Evolutionary conservation across 2,329 filamentous ascomycete species (phyloP), one percentile per base, ranked within the genome.

Genomic region (Elsinoe fawcettii): DNA sequence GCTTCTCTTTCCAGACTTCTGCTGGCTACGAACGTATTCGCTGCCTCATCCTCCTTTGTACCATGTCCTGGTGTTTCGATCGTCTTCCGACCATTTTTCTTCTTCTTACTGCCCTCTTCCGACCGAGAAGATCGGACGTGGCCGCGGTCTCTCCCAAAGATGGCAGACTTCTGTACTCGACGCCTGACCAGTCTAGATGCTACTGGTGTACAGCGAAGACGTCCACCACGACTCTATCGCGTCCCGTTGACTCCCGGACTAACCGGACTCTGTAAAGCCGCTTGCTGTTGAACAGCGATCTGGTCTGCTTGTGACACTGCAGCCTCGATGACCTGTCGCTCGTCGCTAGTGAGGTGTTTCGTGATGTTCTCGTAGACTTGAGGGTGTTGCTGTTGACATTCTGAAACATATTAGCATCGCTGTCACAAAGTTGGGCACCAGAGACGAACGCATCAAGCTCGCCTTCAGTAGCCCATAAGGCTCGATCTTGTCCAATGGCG

Each of bases 401-500:
- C 90, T 95, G 69, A 51, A 55, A 62, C 60, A 18, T 65, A 66
- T 71, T 59, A 73, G 70, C 59, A 60, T 49, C 9, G n/a, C 9
- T 55, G 5, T 7, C 7, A 5, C 27, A 30, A 30, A 30, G 27
- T 30, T 30, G 27, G 27, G 5, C 5, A 30, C 5, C 9, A n/a
- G 36, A 11, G 22, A 83, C 88, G 72, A 83, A 96, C 91, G 87
- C 68, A 92, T 73, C 63, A 97, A 77, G 16, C 88, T 85, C 60
- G 81, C 79, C 70, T 90, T 87, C 80, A 99, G 96, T 61, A 96
- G 77, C 69, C 85, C 82, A 67, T 99, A 99, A 2, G 92, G 91
- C 74, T 99, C 93, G 61, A 99, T 80, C 75, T 93, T 93, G 72
- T 99, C 93, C 22, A 99, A 79, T 14, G 92, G 91, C 11, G 92